These are phyloP conservation scores for Termitomyces sp. DNA, from an alignment of 768 basidiomycete genomes.

Conservation along the genomic window DNA sequence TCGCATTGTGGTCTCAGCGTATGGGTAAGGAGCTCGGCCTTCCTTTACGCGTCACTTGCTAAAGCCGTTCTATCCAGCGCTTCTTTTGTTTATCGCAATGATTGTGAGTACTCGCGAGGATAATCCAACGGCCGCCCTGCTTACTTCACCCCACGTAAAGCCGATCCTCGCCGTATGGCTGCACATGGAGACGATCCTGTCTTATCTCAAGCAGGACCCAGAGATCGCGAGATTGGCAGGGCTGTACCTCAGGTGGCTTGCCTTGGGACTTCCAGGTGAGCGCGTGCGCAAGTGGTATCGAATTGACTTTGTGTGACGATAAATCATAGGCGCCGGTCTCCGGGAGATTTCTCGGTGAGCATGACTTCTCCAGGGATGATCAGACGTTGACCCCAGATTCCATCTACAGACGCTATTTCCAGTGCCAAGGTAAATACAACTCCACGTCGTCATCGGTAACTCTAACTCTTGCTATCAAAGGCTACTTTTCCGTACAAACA, in stretches of 20 bases:
- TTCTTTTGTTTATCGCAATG: neutral
- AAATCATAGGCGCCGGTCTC: conserved; percentile 36
- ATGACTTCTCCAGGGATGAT: neutral
- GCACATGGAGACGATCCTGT: neutral
- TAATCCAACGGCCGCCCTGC: neutral
- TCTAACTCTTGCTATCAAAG: neutral
- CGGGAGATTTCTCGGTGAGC: conserved; percentile 38
- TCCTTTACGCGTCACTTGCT: too few species aligned
- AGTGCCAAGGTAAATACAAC: conserved; percentile 58
- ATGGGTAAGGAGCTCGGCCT: conserved; percentile 50
- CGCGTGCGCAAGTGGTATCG: neutral
- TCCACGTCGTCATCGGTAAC: neutral
- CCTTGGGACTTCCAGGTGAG: conserved; percentile 3
- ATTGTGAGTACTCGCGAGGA: neutral
- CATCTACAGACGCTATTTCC: conserved; percentile 63
- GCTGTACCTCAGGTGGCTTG: conserved; percentile 3
- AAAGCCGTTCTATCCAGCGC: neutral
- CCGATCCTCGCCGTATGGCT: conserved; percentile 2
- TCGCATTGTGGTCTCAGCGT: conserved; percentile 86
- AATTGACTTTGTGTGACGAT: neutral
- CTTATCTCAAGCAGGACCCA: conserved; percentile 3
- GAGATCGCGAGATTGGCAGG: neutral
- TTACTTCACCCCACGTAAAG: neutral
- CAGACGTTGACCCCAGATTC: too few species aligned
- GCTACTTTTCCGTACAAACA: conserved; percentile 2